These are phyloP conservation scores for Nannochloris sp. DNA, from an alignment of 139 green algal genomes.

Conservation along the genomic window DNA sequence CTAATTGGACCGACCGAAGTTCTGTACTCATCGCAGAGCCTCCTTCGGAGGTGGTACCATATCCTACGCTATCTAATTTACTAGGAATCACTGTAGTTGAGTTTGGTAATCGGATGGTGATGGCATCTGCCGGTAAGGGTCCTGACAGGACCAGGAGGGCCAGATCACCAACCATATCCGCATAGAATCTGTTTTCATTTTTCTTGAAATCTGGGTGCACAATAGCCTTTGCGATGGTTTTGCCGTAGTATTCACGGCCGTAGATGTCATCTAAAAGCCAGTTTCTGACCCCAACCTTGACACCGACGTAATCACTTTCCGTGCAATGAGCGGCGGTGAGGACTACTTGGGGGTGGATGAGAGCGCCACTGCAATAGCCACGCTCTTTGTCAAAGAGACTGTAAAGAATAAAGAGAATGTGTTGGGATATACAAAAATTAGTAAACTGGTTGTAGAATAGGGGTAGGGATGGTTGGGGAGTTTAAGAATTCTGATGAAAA, in stretches of 20 bases:
- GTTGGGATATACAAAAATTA: no score
- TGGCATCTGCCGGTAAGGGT: not conserved
- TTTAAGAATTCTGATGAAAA: no score
- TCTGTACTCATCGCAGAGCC: not conserved
- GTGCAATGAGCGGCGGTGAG: conserved; percentile 4
- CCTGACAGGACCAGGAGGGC: not conserved
- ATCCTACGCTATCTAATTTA: not conserved
- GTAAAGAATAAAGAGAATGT: not conserved
- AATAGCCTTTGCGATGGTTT: not conserved
- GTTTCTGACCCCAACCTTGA: conserved; percentile 4
- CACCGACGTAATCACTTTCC: not conserved
- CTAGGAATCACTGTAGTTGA: not conserved
- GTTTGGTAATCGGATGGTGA: not conserved
- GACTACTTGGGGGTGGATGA: not conserved
- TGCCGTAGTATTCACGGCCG: not conserved
- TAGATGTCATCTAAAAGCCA: conserved; percentile 7
- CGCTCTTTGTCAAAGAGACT: not conserved
- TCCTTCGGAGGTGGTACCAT: conserved; percentile 1
- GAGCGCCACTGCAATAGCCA: not conserved
- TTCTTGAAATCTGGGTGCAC: conserved; percentile 7
- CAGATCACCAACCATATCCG: conserved; percentile 2
- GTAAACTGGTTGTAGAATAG: no score
- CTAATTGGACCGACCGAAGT: not conserved
- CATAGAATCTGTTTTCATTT: not conserved
- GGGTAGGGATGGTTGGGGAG: no score